Base-by-base conservation (phyloP, 495 filamentous ascomycete genomes). In the Aspergillus hancockii region DNA sequence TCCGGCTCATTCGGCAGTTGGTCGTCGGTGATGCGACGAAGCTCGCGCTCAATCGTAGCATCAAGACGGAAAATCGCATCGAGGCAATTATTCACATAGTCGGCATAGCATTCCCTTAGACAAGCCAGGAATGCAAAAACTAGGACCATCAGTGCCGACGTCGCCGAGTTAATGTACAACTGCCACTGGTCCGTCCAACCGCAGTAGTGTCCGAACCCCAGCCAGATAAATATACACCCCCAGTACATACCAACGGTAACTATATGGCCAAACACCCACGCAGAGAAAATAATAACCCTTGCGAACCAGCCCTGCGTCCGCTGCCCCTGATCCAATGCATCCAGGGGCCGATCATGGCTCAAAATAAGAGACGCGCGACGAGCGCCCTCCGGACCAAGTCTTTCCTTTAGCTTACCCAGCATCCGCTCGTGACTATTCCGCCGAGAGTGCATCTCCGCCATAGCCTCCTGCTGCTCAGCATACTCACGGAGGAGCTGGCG, bases 141-240 rank as follows among this genome's bases (percentile, higher is more conserved):
- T 21, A 77, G 63, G 18, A 71, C 67, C 62, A 75, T 71, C 53
- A 64, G 58, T 0, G 71, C 67, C 0, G 75, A 73, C 0, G 72
- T 72, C 10, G 68, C 71, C 9, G 72, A 69, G 57, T 78, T 78
- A 59, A 75, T 69, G 53, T 74, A 72, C 7, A 78, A 57, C 47
- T 78, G 71, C 75, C 75, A 78, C 7, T 52, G 55, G 28, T 71
- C 59, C 4, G 64, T 62, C 66, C 71, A 74, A n/a, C 59, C 28
- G 40, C 63, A 68, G 16, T 58, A 21, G 22, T 58, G 52, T 18
- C 75, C 75, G n/a, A 73, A 67, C 0, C 55, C 69, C n/a, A 75
- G 57, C 75, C 75, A 77, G 10, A 69, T 56, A 51, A 70, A 58
- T 40, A 77, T 72, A 32, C 68, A 51, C 10, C 68, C 58, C 75